phyloP scores from a whole-genome alignment of 352 stramenopile species.

The Pythium insidiosum region DNA sequence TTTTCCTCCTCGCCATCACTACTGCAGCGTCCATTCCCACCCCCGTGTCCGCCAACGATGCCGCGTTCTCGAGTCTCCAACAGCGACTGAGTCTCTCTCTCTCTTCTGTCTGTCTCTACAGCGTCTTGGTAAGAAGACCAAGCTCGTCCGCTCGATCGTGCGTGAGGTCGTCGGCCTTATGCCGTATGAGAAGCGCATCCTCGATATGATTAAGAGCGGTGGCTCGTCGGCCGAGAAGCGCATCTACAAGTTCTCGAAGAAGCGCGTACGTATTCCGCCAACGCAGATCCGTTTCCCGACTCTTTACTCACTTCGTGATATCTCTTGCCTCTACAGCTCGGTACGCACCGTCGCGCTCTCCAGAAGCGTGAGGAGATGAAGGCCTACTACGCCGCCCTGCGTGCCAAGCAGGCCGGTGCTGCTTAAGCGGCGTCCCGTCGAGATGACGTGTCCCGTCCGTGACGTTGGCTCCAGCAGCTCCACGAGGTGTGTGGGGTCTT shows the following conservation, averaged over 20 bases:
- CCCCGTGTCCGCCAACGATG: background rate
- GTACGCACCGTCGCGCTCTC: slow-evolving; percentile 96
- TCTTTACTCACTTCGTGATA: background rate
- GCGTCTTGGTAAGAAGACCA: slow-evolving; percentile 92
- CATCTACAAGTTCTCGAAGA: slow-evolving; percentile 99
- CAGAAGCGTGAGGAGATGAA: slow-evolving; percentile 99
- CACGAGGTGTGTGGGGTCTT: slow-evolving; percentile 3
- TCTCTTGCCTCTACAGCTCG: slow-evolving; percentile 67
- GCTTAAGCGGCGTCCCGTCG: no score
- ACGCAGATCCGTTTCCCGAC: no score
- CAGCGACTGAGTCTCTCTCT: background rate
- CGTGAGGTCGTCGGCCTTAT: slow-evolving; percentile 97
- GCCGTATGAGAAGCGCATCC: slow-evolving; percentile 99
- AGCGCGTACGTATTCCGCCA: slow-evolving; percentile 89
- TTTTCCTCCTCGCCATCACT: no score
- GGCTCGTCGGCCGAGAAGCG: slow-evolving; percentile 96
- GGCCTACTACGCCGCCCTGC: slow-evolving; percentile 94
- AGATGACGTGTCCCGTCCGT: slow-evolving; percentile 12
- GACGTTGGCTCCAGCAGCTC: slow-evolving; percentile 9
- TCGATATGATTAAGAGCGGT: slow-evolving; percentile 99
- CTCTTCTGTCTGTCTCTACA: slow-evolving; percentile 12
- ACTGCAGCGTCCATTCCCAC: no score
- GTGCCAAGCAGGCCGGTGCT: slow-evolving; percentile 90
- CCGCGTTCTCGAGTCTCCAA: no score
- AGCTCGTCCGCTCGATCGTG: slow-evolving; percentile 93